Base-by-base conservation (phyloP, 2,329 filamentous ascomycete genomes). In the Penicillium concentricum region DNA sequence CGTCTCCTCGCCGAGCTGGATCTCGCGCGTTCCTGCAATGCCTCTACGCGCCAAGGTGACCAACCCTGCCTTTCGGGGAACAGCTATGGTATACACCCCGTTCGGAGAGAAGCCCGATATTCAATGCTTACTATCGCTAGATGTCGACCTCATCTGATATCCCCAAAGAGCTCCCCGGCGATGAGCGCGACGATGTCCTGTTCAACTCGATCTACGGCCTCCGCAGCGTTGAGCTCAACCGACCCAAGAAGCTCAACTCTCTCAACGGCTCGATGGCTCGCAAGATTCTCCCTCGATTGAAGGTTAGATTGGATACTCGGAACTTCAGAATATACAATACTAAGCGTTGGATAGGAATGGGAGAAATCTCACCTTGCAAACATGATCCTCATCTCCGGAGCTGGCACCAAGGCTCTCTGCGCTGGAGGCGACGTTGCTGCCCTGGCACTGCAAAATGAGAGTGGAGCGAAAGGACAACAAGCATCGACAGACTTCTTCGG, bases 291-390 rank as follows among this genome's bases (percentile, higher is more conserved):
- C 92, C 93, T 22, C 85, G 94, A 56, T 76, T 99, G 70, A 82
- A 90, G 68, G 79, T 81, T 61, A 61, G 66, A 20, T 16, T 65
- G 22, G 13, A 48, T 13, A 18, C 8, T 18, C 26, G 15, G 12
- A 28, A 49, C 7, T n/a, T 10, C 12, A 22, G 18, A 51, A 50
- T 12, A 51, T 56, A 58, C 5, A 30, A 42, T 51, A 45, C 53
- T 56, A 67, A 66, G 50, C 35, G 39, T 45, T 54, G 56, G 43
- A 35, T 65, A 82, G 70, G 93, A 97, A 81, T 99, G 92, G 92
- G 86, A 90, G 69, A 94, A 95, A 77, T 97, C 93, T 28, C 88
- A 96, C 71, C 82, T 99, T 78, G 92, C 94, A 54, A 96, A 96
- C 74, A 86, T 97, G 7, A 79, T 99, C 56, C 84, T 99, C 64